Conservation (phyloP, 306 rosid genomes). For the Alnus rubra region DNA sequence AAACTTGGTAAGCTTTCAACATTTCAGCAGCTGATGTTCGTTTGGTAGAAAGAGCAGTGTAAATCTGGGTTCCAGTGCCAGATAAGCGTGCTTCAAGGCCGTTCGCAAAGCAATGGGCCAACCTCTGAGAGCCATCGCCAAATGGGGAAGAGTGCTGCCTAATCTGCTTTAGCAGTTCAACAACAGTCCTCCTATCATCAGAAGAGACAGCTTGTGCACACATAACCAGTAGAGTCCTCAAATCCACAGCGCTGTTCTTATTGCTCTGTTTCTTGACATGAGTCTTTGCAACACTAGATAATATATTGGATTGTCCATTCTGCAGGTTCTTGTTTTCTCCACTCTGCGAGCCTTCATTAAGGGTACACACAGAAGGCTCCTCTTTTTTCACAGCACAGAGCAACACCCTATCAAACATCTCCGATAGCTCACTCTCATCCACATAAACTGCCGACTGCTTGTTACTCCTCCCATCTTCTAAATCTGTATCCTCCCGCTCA, state of each 20-base stretch:
- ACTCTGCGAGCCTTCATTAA: constrained; percentile 18
- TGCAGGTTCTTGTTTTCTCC: constrained; percentile 26
- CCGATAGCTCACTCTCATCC: constrained; percentile 53
- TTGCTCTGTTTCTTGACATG: constrained; percentile 42
- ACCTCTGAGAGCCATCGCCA: constrained; percentile 66
- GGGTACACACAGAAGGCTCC: background rate
- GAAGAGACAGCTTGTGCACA: constrained; percentile 76
- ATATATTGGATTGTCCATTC: constrained; percentile 29
- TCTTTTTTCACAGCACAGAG: constrained; percentile 27
- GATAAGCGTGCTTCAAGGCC: constrained; percentile 70
- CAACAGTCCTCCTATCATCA: constrained; percentile 55
- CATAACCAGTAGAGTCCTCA: constrained; percentile 53
- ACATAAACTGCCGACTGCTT: constrained; percentile 45
- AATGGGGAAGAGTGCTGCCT: constrained; percentile 58
- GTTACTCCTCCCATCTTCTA: constrained; percentile 54
- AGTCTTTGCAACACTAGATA: constrained; percentile 33
- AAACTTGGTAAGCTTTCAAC: constrained; percentile 58
- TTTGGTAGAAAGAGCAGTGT: constrained; percentile 37
- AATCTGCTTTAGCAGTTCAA: constrained; percentile 67
- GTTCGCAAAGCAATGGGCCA: constrained; percentile 69
- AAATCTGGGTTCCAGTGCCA: constrained; percentile 61
- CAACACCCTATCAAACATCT: constrained; percentile 53
- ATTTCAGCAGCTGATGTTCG: constrained; percentile 48
- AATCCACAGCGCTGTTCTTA: constrained; percentile 56
- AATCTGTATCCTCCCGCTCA: constrained; percentile 42